These are phyloP conservation scores for Parmelia sp. DNA, from an alignment of 495 filamentous ascomycete genomes.

Conservation along the genomic window DNA sequence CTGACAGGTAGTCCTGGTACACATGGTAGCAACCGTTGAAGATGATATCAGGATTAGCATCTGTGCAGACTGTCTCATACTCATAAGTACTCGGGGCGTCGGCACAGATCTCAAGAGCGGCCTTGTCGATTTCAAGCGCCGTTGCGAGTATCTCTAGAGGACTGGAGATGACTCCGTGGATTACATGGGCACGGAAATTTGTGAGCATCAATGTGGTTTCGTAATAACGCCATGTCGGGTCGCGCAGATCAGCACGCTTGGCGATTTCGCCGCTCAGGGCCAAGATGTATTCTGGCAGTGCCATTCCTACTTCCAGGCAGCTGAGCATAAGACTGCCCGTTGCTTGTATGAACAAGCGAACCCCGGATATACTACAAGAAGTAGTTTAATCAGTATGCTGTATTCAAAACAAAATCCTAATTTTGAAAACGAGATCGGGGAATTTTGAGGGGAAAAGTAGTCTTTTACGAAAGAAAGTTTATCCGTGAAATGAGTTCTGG, in stretches of 20 bases:
- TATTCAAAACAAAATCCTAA: too few relatives aligned
- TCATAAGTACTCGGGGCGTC: not conserved
- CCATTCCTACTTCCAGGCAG: not conserved
- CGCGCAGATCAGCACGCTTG: not conserved
- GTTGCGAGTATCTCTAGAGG: not conserved
- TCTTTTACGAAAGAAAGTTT: too few relatives aligned
- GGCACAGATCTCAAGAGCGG: not conserved
- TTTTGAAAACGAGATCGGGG: too few relatives aligned
- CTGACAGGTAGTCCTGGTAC: not conserved
- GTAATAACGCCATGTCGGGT: not conserved
- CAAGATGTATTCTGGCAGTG: not conserved
- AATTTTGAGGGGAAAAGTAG: too few relatives aligned
- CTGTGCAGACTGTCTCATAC: not conserved
- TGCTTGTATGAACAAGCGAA: not conserved
- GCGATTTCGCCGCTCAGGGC: not conserved
- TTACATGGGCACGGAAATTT: not conserved
- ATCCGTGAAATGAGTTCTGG: too few relatives aligned
- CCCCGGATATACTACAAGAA: not conserved
- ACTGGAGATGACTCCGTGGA: not conserved
- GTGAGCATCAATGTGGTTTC: not conserved
- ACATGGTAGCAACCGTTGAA: not conserved
- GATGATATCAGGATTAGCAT: not conserved
- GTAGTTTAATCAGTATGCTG: too few relatives aligned
- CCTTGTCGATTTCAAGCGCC: not conserved
- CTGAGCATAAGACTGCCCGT: not conserved